A percentile compares a stretch with the other conserved stretches of the same genome.
Conservation (phyloP, 1,284 basidiomycete genomes). For the Ceraceosorus guamensis region DNA sequence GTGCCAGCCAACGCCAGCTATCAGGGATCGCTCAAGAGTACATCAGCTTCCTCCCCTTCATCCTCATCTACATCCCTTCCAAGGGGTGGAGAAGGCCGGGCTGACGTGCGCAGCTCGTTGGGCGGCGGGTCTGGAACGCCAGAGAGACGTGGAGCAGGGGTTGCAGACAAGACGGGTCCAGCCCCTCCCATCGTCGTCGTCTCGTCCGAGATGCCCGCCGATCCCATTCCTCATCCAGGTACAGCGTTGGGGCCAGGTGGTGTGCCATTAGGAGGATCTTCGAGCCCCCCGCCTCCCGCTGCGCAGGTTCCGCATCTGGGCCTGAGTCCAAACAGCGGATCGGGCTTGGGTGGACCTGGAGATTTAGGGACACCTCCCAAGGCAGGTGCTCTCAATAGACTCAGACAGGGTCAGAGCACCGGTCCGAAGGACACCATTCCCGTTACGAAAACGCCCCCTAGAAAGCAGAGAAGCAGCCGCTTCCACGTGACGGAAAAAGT, state of each 20-base stretch:
- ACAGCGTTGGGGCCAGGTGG: conserved; percentile 19
- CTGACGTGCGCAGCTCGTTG: too few species aligned
- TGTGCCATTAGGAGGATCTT: conserved; percentile 18
- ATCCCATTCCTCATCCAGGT: conserved; percentile 35
- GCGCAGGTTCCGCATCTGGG: conserved; percentile 26
- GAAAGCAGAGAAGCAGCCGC: conserved; percentile 53
- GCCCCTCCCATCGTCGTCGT: conserved; percentile 41
- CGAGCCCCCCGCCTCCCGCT: conserved; percentile 33
- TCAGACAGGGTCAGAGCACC: conserved; percentile 23
- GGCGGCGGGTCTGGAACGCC: conserved; percentile 12
- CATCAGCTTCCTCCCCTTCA: conserved; percentile 19
- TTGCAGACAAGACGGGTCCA: conserved; percentile 38
- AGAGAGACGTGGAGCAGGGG: conserved; percentile 16
- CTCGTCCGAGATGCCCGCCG: conserved; percentile 37
- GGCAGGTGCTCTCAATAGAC: conserved; percentile 31
- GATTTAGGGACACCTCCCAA: conserved; percentile 36
- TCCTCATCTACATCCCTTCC: conserved; percentile 29
- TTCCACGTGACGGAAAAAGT: conserved; percentile 94
- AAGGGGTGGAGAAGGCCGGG: neutral
- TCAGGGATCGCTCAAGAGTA: conserved; percentile 33
- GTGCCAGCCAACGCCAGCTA: conserved; percentile 30
- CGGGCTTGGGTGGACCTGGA: conserved; percentile 8
- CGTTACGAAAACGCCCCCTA: conserved; percentile 43
- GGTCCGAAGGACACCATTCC: conserved; percentile 46
- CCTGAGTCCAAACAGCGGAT: conserved; percentile 5